Evolutionary conservation across 345 rosid species (phyloP), one percentile per base, ranked within the genome.

Genomic region (Eutrema heterophyllum): DNA sequence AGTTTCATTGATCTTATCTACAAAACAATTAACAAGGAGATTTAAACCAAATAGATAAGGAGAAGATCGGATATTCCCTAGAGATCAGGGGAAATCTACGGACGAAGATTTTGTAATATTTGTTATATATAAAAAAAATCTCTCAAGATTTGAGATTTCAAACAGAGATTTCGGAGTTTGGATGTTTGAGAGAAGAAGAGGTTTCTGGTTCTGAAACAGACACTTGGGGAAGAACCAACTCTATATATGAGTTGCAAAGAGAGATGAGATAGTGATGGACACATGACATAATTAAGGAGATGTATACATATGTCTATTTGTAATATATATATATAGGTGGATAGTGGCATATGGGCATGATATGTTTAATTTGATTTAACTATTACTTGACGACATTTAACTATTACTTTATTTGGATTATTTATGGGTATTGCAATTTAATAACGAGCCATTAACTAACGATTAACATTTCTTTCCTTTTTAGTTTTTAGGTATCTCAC

Each of bases 1-100:
- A 39, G 78, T 66, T 56, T 74, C 60, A 49, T 56, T 74, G 72
- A 56, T 74, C 78, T 74, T 74, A 74, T 74, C 71, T 57, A 66
- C 44, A 66, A 57, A 27, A 65, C 0, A 35, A 73, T 6, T 4
- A 32, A 41, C 18, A 64, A 73, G 7, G 8, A 56, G 24, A 39
- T 14, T 14, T 50, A 59, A 63, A 61, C 21, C 13, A 50, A 52
- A 18, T 55, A 55, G 65, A 73, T 64, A 64, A 73, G 64, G 54
- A 64, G 56, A 54, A 44, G 54, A 52, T 62, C 16, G 76, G 46
- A 72, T 72, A 73, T 64, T 73, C 57, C 71, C 77, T 54, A 44
- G 7, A 56, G 35, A 74, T 66, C 35, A 73, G 58, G 72, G 33
- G 15, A 64, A 36, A 65, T 54, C 30, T 35, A 65, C 2, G 32